These are phyloP conservation scores for Tylopilus plumbeoviolaceoides DNA, from an alignment of 768 basidiomycete genomes.

Conservation along the genomic window DNA sequence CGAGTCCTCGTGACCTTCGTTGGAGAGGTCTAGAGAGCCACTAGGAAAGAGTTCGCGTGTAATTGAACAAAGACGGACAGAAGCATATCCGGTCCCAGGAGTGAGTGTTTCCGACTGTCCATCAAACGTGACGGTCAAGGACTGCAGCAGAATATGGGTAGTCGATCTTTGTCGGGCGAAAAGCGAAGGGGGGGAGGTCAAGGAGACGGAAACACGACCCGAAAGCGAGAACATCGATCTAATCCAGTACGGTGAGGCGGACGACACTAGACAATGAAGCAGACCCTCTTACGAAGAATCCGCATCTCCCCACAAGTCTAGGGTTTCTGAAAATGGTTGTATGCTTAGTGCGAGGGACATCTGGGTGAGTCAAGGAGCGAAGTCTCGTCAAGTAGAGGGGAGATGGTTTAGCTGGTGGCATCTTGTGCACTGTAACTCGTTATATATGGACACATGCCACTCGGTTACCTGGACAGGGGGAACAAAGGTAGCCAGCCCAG, in stretches of 20 bases:
- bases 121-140: slow-evolving; percentile 75
- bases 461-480: slow-evolving; percentile 26
- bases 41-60: slow-evolving; percentile 52
- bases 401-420: slow-evolving; percentile 12
- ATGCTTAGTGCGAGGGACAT: slow-evolving; percentile 72
- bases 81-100: slow-evolving; percentile 60
- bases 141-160: slow-evolving; percentile 56
- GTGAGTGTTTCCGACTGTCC: slow-evolving; percentile 78
- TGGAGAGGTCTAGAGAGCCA: slow-evolving; percentile 56
- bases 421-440: slow-evolving; percentile 3
- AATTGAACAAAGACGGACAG: slow-evolving; percentile 62
- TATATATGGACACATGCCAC: slow-evolving; percentile 28
- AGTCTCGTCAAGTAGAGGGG: slow-evolving; percentile 10
- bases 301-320: slow-evolving; percentile 71
- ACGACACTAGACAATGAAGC: slow-evolving; percentile 1
- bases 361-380: slow-evolving; percentile 17
- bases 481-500: slow-evolving; percentile 27
- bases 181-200: slow-evolving; percentile 54
- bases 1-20: slow-evolving; percentile 59
- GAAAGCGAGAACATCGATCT: slow-evolving; percentile 88
- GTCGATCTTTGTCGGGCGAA: slow-evolving; percentile 49
- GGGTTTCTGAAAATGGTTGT: slow-evolving; percentile 47
- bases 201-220: slow-evolving; percentile 67
- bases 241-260: slow-evolving; percentile 8
- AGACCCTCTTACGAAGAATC: slow-evolving; percentile 52